Evolutionary conservation across 2,329 filamentous ascomycete species (phyloP).

Genomic region (Clarireedia paspali): DNA sequence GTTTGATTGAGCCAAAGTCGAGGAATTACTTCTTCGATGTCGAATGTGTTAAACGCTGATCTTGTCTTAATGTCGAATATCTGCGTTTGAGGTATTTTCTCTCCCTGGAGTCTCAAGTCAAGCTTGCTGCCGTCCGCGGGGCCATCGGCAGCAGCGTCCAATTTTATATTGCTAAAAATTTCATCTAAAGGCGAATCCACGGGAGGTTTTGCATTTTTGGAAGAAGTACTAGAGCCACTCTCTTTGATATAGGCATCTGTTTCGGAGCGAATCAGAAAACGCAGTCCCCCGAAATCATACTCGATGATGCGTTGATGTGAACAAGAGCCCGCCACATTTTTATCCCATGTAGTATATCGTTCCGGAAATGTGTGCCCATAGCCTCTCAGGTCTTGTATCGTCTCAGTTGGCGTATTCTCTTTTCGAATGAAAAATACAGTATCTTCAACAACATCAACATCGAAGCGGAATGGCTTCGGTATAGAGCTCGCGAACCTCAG

Average conservation of each 20-base stretch:
- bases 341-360: slow-evolving; percentile 56
- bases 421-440: slow-evolving; percentile 57
- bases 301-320: slow-evolving; percentile 55
- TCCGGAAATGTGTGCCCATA: slow-evolving; percentile 62
- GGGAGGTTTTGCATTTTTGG: background rate
- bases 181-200: slow-evolving; percentile 15
- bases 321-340: slow-evolving; percentile 42
- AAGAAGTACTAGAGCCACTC: background rate
- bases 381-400: slow-evolving; percentile 47
- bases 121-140: slow-evolving; percentile 28
- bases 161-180: slow-evolving; percentile 1
- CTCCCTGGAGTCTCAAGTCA: slow-evolving; percentile 27
- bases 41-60: slow-evolving; percentile 17
- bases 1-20: slow-evolving; percentile 44
- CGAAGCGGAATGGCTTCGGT: slow-evolving; percentile 46
- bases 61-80: slow-evolving; percentile 38
- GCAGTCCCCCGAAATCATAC: slow-evolving; percentile 48
- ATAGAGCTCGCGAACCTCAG: slow-evolving; percentile 44
- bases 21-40: slow-evolving; percentile 32
- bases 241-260: slow-evolving; percentile 45
- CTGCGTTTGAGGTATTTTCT: slow-evolving; percentile 26
- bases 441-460: slow-evolving; percentile 46
- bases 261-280: slow-evolving; percentile 47
- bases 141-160: slow-evolving; percentile 18
- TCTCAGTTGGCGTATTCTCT: slow-evolving; percentile 51